Conservation (phyloP, 345 rosid genomes). For the Citrus unshiu region DNA sequence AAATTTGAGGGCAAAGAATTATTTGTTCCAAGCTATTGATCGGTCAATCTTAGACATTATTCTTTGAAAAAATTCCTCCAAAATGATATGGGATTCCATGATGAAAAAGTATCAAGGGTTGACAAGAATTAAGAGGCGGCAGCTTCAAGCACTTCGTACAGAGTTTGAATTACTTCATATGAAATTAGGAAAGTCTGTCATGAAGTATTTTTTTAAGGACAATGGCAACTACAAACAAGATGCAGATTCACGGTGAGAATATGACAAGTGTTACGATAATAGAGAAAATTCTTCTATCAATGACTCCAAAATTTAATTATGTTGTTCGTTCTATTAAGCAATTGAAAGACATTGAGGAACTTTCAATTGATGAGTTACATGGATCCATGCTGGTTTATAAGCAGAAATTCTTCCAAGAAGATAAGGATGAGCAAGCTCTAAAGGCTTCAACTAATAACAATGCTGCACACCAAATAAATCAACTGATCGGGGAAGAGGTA, state of each 20-base stretch:
- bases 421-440: not conserved
- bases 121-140: not conserved
- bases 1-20: not conserved
- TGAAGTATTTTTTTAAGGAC: not conserved
- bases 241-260: not conserved
- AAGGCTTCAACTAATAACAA: not conserved
- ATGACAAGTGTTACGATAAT: not conserved
- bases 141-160: not conserved
- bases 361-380: not conserved
- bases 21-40: not conserved
- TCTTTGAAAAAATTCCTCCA: not conserved
- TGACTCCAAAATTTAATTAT: not conserved
- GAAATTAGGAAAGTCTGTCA: not conserved
- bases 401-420: not conserved
- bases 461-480: not conserved
- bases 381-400: not conserved
- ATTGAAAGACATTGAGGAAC: not conserved
- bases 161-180: not conserved
- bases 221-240: not conserved
- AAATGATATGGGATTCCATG: too few species aligned
- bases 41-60: not conserved
- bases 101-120: not conserved
- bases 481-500: not conserved
- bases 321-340: not conserved
- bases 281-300: not conserved